Evolutionary conservation across 2,329 filamentous ascomycete species (phyloP).

Genomic region (Monosporascus sp.): DNA sequence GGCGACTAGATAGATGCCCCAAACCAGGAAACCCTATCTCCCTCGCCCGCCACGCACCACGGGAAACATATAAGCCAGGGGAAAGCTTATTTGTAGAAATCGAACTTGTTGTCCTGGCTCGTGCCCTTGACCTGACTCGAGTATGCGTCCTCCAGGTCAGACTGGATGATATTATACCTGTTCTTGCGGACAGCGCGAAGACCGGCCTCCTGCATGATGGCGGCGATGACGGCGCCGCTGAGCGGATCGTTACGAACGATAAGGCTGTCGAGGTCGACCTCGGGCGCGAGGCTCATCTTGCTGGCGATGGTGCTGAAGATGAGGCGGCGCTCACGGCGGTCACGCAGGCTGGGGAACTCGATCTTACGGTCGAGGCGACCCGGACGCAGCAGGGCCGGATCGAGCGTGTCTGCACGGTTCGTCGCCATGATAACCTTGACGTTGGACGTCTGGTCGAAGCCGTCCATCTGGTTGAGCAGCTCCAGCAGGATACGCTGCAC

Average conservation of each 20-base stretch:
- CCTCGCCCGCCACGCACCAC: neutral
- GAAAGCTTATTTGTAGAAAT: conserved; percentile 74
- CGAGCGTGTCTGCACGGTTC: conserved; percentile 94
- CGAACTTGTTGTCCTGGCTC: conserved; percentile 67
- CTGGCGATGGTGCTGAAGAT: conserved; percentile 96
- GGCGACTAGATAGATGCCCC: too few species aligned
- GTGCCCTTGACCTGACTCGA: conserved; percentile 89
- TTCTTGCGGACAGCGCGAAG: conserved; percentile 94
- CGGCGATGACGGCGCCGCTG: conserved; percentile 91
- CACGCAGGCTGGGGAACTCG: conserved; percentile 91
- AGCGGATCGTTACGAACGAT: conserved; percentile 96
- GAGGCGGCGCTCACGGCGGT: conserved; percentile 87
- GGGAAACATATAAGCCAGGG: neutral
- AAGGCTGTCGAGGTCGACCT: conserved; percentile 91
- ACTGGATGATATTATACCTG: conserved; percentile 98
- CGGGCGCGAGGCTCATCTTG: conserved; percentile 95
- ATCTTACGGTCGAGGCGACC: conserved; percentile 97
- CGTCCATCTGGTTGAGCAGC: conserved; percentile 98
- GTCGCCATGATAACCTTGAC: conserved; percentile 99
- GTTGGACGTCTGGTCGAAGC: conserved; percentile 97
- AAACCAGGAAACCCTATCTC: too few species aligned
- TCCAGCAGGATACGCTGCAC: conserved; percentile 98
- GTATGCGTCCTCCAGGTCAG: conserved; percentile 94
- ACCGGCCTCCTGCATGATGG: conserved; percentile 98
- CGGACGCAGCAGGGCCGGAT: conserved; percentile 88